Percentiles rank a stretch among this genome's conserved stretches.
phyloP scores from a whole-genome alignment of 495 filamentous ascomycete species.

The Glonium stellatum region DNA sequence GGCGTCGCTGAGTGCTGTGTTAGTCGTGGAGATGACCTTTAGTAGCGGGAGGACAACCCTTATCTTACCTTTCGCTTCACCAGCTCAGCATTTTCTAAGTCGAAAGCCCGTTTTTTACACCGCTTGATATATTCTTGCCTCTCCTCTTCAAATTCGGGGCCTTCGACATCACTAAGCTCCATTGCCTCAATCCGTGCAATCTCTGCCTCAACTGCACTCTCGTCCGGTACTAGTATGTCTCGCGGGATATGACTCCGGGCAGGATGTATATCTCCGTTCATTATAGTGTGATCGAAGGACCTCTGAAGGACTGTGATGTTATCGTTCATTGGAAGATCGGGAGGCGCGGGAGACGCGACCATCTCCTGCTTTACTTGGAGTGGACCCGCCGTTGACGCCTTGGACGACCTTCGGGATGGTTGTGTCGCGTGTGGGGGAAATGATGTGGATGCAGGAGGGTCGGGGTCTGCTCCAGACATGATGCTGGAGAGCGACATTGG shows the following conservation, averaged over 20 bases:
- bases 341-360: conserved; percentile 37
- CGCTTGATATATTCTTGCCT: conserved; percentile 47
- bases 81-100: conserved; percentile 20
- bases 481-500: conserved; percentile 92
- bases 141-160: conserved; percentile 55
- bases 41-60: neutral
- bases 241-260: conserved; percentile 36
- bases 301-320: neutral
- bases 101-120: conserved; percentile 48
- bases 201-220: conserved; percentile 60
- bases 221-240: conserved; percentile 42
- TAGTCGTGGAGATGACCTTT: neutral
- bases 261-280: conserved; percentile 36
- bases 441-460: conserved; percentile 44
- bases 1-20: conserved; percentile 45
- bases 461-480: conserved; percentile 61
- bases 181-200: conserved; percentile 59
- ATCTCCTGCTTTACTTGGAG: conserved; percentile 39
- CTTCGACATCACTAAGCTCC: conserved; percentile 61
- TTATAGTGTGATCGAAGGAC: conserved; percentile 13
- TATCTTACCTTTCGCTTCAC: conserved; percentile 31
- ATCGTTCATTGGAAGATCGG: conserved; percentile 17
- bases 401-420: conserved; percentile 22
- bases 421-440: conserved; percentile 27
- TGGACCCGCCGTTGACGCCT: conserved; percentile 3